A percentile compares a stretch with the other conserved stretches of the same genome.
Evolutionary conservation across 768 basidiomycete genomes (phyloP).

Genomic region (Gymnopilus junonius): DNA sequence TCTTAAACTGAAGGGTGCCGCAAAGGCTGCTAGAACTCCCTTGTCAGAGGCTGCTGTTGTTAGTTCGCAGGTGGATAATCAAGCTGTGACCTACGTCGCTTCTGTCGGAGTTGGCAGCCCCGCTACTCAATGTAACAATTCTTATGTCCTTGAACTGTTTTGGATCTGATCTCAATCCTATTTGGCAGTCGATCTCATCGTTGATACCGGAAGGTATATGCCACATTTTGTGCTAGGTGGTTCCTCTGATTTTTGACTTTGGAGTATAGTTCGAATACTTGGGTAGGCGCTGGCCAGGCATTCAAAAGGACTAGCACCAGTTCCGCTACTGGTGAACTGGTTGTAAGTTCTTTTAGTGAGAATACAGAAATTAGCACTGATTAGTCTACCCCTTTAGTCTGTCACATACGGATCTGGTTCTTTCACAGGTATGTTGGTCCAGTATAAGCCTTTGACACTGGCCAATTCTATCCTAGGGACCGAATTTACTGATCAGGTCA

Average conservation of each 20-base stretch:
- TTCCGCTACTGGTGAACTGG: slow-evolving; percentile 43
- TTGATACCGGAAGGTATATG: slow-evolving; percentile 54
- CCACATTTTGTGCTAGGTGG: not conserved
- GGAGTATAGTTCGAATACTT: slow-evolving; percentile 64
- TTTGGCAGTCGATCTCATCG: slow-evolving; percentile 50
- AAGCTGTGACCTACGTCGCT: slow-evolving; percentile 49
- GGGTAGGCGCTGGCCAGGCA: slow-evolving; percentile 59
- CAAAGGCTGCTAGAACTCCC: slow-evolving; percentile 31
- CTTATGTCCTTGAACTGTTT: not conserved
- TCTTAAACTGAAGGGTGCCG: slow-evolving; percentile 42
- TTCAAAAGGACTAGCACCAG: slow-evolving; percentile 58
- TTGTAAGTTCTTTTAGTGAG: slow-evolving; percentile 41
- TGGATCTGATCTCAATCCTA: not conserved
- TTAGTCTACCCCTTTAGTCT: slow-evolving; percentile 34
- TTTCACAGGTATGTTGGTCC: slow-evolving; percentile 50
- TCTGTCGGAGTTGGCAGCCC: slow-evolving; percentile 59
- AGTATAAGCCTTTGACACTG: not conserved
- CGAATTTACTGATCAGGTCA: slow-evolving; percentile 57
- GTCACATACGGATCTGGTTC: slow-evolving; percentile 65
- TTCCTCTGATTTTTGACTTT: not conserved
- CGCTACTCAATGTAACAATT: slow-evolving; percentile 52
- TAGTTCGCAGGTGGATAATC: slow-evolving; percentile 41
- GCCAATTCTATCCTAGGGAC: slow-evolving; percentile 21
- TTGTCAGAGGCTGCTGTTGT: slow-evolving; percentile 38
- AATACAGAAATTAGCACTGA: not conserved